Conservation (phyloP, 2,329 filamentous ascomycete genomes). For the Aureobasidium sp. region DNA sequence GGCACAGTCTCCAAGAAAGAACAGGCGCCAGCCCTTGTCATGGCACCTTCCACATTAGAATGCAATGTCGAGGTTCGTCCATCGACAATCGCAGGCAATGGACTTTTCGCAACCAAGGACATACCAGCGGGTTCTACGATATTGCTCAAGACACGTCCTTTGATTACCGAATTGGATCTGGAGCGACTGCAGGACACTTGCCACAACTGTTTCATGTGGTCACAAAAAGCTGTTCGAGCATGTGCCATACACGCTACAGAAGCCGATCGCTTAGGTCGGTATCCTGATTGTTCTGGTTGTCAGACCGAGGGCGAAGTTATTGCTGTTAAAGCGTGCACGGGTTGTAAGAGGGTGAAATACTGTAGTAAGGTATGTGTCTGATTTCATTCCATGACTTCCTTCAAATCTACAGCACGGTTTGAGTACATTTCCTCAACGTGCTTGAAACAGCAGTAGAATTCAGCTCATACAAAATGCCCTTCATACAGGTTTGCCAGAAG, state of each 20-base stretch:
- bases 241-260: slow-evolving; percentile 14
- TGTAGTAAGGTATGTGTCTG: slow-evolving; percentile 44
- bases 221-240: slow-evolving; percentile 23
- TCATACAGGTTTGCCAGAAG: slow-evolving; percentile 46
- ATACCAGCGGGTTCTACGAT: slow-evolving; percentile 43
- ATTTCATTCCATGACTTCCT: not conserved
- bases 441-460: not conserved
- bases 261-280: not conserved
- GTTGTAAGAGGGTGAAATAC: slow-evolving; percentile 51
- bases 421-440: not conserved
- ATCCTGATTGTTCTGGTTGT: not conserved
- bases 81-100: slow-evolving; percentile 35
- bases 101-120: slow-evolving; percentile 45
- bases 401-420: not conserved
- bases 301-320: slow-evolving; percentile 13
- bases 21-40: not conserved
- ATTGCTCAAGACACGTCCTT: slow-evolving; percentile 40
- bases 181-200: slow-evolving; percentile 46
- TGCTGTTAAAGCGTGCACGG: slow-evolving; percentile 46
- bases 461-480: not conserved
- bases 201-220: slow-evolving; percentile 47
- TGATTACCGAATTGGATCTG: slow-evolving; percentile 47
- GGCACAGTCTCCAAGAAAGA: not conserved
- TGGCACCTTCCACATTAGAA: not conserved
- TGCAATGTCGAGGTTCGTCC: slow-evolving; percentile 13